These are phyloP conservation scores for Amanita pseudoporphyria DNA, from an alignment of 768 basidiomycete species.

Conservation along the genomic window DNA sequence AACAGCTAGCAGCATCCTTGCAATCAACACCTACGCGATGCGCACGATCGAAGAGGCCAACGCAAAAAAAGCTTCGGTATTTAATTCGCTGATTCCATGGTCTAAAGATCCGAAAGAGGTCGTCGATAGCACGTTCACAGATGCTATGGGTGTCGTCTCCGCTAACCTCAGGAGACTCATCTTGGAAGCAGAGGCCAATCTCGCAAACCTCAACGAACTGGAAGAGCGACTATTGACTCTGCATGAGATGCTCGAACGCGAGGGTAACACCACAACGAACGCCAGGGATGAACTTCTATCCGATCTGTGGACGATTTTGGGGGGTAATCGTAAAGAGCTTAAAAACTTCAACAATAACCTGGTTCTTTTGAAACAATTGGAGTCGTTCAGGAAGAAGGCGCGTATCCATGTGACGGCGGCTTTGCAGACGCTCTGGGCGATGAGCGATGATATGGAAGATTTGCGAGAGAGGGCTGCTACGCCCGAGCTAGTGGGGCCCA, in stretches of 20 bases:
- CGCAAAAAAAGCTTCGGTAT: slow-evolving; percentile 22
- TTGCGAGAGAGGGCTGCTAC: slow-evolving; percentile 62
- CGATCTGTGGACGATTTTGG: slow-evolving; percentile 60
- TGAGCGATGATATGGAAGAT: slow-evolving; percentile 72
- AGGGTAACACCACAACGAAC: slow-evolving; percentile 35
- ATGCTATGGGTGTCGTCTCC: slow-evolving; percentile 54
- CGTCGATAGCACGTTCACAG: slow-evolving; percentile 43
- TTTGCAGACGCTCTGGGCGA: slow-evolving; percentile 46
- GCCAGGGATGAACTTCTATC: slow-evolving; percentile 49
- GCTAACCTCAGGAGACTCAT: slow-evolving; percentile 43
- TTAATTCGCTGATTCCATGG: slow-evolving; percentile 33
- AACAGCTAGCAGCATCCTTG: slow-evolving; percentile 45
- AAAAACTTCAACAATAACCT: slow-evolving; percentile 44
- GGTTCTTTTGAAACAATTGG: slow-evolving; percentile 42
- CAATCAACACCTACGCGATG: slow-evolving; percentile 65
- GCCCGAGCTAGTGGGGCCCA: slow-evolving; percentile 51
- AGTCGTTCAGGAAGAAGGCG: slow-evolving; percentile 51
- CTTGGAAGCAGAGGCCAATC: slow-evolving; percentile 55
- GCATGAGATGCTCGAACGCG: slow-evolving; percentile 50
- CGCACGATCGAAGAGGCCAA: slow-evolving; percentile 39
- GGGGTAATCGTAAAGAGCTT: slow-evolving; percentile 45
- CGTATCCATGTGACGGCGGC: slow-evolving; percentile 57
- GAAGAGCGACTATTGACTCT: slow-evolving; percentile 50
- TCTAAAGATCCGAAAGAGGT: slow-evolving; percentile 29
- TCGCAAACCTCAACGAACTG: slow-evolving; percentile 46